phyloP scores from a whole-genome alignment of 148 eudicot genomes.

The Pouteria glomerata region DNA sequence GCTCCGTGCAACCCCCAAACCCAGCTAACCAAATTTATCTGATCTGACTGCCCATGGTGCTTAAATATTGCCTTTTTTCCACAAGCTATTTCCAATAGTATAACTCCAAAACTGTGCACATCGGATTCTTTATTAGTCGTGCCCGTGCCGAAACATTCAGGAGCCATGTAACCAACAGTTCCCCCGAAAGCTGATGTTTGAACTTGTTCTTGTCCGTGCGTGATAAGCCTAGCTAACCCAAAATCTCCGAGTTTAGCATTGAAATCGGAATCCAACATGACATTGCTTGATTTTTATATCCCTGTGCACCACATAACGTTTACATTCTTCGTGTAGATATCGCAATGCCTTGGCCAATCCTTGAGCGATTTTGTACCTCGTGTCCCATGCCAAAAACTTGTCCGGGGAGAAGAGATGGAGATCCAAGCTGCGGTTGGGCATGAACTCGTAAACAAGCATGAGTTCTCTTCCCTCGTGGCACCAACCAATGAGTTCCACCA shows the following conservation, averaged over 20 bases:
- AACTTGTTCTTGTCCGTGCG: constrained; percentile 8
- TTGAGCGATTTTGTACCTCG: constrained; percentile 15
- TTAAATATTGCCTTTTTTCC: constrained; percentile 17
- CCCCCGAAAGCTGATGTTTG: constrained; percentile 4
- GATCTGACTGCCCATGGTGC: too few relatives aligned
- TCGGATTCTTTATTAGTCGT: constrained; percentile 9
- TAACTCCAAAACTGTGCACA: constrained; percentile 15
- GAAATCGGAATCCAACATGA: too few relatives aligned
- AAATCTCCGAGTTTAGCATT: constrained; percentile 14
- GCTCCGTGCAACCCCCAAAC: too few relatives aligned
- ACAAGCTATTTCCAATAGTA: constrained; percentile 14
- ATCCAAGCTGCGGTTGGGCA: constrained; percentile 24
- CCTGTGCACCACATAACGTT: constrained; percentile 19
- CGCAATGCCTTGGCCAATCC: constrained; percentile 20
- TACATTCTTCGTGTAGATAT: constrained; percentile 20
- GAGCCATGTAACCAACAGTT: constrained; percentile 15
- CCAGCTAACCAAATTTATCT: too few relatives aligned
- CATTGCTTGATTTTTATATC: constrained; percentile 21
- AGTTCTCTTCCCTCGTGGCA: constrained; percentile 18
- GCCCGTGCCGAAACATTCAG: constrained; percentile 3
- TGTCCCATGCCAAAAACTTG: constrained; percentile 2
- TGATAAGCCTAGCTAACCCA: too few relatives aligned
- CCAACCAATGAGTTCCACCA: too few relatives aligned
- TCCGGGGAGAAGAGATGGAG: constrained; percentile 7
- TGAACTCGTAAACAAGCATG: constrained; percentile 20